A percentile compares a stretch with the other conserved stretches of the same genome.
phyloP scores from a whole-genome alignment of 2,329 filamentous ascomycete genomes.

The Chaetomium sp. region DNA sequence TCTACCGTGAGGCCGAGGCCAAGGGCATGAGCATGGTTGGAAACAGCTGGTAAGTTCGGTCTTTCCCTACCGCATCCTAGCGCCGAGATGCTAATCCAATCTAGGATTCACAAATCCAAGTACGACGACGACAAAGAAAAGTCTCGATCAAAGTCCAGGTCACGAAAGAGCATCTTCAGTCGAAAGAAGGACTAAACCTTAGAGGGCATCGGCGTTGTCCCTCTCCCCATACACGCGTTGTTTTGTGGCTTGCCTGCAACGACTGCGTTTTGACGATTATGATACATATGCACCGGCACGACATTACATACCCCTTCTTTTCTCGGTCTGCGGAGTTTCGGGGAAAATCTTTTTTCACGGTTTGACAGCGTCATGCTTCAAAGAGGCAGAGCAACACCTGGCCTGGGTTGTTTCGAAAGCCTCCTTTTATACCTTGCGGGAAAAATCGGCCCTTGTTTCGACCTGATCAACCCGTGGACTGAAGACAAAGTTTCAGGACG shows the following conservation, averaged over 20 bases:
- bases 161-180: slow-evolving; percentile 62
- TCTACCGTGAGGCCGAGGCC: slow-evolving; percentile 83
- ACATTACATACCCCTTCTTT: slow-evolving; percentile 15
- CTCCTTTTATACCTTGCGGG: background rate
- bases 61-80: background rate
- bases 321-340: slow-evolving; percentile 8
- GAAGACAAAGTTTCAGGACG: too few species aligned
- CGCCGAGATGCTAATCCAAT: background rate
- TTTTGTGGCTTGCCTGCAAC: background rate
- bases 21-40: slow-evolving; percentile 97
- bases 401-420: background rate
- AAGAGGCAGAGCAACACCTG: background rate
- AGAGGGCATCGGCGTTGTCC: background rate
- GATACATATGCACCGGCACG: slow-evolving; percentile 16
- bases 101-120: slow-evolving; percentile 93
- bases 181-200: slow-evolving; percentile 21
- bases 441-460: too few species aligned
- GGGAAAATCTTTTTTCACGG: slow-evolving; percentile 2
- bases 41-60: slow-evolving; percentile 78
- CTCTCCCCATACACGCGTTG: background rate
- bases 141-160: slow-evolving; percentile 66
- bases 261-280: slow-evolving; percentile 18
- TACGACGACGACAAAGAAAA: slow-evolving; percentile 68
- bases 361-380: background rate
- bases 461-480: too few species aligned